phyloP scores from a whole-genome alignment of 2,329 filamentous ascomycete genomes.

The Hymenoscyphus scutula region DNA sequence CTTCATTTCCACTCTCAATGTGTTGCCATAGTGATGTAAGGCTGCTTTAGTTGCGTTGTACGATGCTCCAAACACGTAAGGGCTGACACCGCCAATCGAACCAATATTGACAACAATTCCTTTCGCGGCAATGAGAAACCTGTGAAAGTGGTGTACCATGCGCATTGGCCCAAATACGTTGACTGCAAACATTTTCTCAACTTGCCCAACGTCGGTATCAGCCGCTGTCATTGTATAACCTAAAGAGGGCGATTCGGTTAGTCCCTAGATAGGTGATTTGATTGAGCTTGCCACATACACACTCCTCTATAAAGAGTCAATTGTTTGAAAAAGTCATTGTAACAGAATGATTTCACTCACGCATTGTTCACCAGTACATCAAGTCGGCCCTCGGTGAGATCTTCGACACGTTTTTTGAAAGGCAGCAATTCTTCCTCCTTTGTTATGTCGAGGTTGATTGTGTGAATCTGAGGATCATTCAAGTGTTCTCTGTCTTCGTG shows the following conservation, averaged over 20 bases:
- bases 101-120: conserved; percentile 32
- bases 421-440: too few species aligned
- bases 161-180: conserved; percentile 36
- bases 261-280: too few species aligned
- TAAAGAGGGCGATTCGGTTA: too few species aligned
- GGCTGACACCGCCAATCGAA: conserved; percentile 15
- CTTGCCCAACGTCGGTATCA: conserved; percentile 30
- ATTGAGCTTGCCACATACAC: too few species aligned
- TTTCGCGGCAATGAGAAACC: conserved; percentile 28
- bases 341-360: conserved; percentile 9
- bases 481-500: too few species aligned
- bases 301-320: too few species aligned
- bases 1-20: conserved; percentile 22
- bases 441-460: too few species aligned
- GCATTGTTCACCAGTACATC: conserved; percentile 47
- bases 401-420: too few species aligned
- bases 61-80: conserved; percentile 37
- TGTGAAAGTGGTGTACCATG: conserved; percentile 31
- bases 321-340: too few species aligned
- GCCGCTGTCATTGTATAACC: conserved; percentile 36
- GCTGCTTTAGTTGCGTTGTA: conserved; percentile 47
- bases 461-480: too few species aligned
- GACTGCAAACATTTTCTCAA: conserved; percentile 33
- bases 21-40: conserved; percentile 32
- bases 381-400: conserved; percentile 39